These are phyloP conservation scores for Dinochytrium kinnereticum DNA, from an alignment of 371 early-diverging fungal species.

Conservation along the genomic window DNA sequence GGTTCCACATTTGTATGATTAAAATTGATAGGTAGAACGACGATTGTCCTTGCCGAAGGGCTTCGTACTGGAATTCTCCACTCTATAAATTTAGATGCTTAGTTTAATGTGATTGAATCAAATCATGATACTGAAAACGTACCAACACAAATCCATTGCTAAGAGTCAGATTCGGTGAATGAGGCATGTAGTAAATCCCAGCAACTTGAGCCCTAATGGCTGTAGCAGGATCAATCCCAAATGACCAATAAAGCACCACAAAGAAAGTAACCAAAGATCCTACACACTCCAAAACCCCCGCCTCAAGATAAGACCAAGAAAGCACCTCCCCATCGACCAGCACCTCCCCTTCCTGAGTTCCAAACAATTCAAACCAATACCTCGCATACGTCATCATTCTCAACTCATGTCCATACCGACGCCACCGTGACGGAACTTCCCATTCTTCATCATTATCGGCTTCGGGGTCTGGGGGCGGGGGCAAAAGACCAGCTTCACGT, in stretches of 20 bases:
- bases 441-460: constrained; percentile 15
- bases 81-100: constrained; percentile 10
- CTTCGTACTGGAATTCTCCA: constrained; percentile 47
- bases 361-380: constrained; percentile 18
- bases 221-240: constrained; percentile 34
- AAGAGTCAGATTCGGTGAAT: constrained; percentile 38
- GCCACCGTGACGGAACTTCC: constrained; percentile 14
- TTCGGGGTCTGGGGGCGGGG: neutral
- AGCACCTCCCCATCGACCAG: constrained; percentile 84
- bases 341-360: constrained; percentile 64
- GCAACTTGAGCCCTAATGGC: constrained; percentile 10
- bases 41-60: constrained; percentile 73
- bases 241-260: constrained; percentile 59
- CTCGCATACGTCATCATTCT: neutral
- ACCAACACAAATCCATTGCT: constrained; percentile 37
- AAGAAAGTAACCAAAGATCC: constrained; percentile 79
- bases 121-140: neutral
- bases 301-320: constrained; percentile 85
- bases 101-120: neutral
- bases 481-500: neutral
- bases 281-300: constrained; percentile 80
- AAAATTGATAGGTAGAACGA: constrained; percentile 79
- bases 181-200: constrained; percentile 47
- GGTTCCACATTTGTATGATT: constrained; percentile 87
- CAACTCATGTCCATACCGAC: constrained; percentile 22